Base-by-base conservation (phyloP, 1,284 basidiomycete species). In the Rhodotorula mucilaginosa region DNA sequence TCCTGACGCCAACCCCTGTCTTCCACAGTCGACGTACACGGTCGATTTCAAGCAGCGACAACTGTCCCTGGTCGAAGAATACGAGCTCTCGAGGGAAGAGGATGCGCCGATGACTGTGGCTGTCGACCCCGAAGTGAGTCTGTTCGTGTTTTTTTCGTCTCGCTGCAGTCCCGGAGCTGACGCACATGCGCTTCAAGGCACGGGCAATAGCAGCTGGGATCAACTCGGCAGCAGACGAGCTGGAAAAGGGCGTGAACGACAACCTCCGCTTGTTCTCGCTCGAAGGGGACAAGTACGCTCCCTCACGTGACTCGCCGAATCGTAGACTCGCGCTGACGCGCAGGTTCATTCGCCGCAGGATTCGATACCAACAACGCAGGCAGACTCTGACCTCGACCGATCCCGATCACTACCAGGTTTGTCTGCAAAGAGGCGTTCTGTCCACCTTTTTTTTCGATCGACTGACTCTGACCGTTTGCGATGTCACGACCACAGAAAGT, bases 31-130 rank as follows among this genome's bases (percentile, higher is more conserved):
- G n/a, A 49, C 74, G 52, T 75, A 74, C 72, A 56, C 58, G 23
- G 56, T 79, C 64, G 63, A 68, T 46, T 19, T 47, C 26, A 5
- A 26, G 4, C 29, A 31, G 21, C 66, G 73, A 71, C 83, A 83
- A 29, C 81, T 96, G 29, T 83, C 87, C 58, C 83, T 88, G 3
- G 78, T 88, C 18, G 82, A 87, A 73, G 91, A 96, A 80, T 83
- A 88, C 60, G 87, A 91, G 76, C 85, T 97, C 16, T 88, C 87
- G 68, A 86, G 83, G 63, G 90, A 88, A 48, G 93, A 94, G 80
- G 94, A 97, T 81, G 90, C 90, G 13, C 93, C 94, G 18, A 97
- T 94, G 91, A 95, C 93, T 79, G 89, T 97, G 84, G 89, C 89
- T 19, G 85, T 88, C 15, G 84, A 90, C 79, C 82, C 15, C n/a